Conservation (phyloP, 331 rosid genomes). For the Rhamnella rubrinervis region DNA sequence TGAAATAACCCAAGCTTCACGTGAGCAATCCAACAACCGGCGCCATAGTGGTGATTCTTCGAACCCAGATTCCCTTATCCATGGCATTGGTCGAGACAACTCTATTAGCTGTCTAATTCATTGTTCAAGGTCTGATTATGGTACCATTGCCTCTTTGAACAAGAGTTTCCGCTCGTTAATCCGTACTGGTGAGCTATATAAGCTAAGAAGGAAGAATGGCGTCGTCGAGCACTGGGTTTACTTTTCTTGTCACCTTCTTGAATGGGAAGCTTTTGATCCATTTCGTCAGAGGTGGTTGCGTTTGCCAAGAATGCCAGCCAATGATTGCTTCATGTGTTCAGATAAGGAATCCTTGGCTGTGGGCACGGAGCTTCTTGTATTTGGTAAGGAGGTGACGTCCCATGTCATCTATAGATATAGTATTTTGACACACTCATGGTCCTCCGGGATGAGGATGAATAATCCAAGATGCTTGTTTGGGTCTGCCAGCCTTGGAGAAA, state of each 20-base stretch:
- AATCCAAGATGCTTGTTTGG: constrained; percentile 92
- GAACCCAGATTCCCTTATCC: constrained; percentile 42
- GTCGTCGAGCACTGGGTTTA: constrained; percentile 90
- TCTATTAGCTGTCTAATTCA: constrained; percentile 70
- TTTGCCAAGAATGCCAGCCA: constrained; percentile 82
- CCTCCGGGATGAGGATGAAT: constrained; percentile 76
- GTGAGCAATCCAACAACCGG: constrained; percentile 31
- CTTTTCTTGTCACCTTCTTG: constrained; percentile 73
- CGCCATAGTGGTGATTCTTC: constrained; percentile 33
- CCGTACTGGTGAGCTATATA: constrained; percentile 74
- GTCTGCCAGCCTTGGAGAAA: constrained; percentile 86
- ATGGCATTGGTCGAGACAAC: constrained; percentile 68
- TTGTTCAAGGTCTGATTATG: constrained; percentile 86
- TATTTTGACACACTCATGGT: constrained; percentile 84
- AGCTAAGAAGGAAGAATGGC: constrained; percentile 64
- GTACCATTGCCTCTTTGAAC: constrained; percentile 65
- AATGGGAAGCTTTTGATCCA: constrained; percentile 97
- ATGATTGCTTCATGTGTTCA: constrained; percentile 83
- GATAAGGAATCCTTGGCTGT: constrained; percentile 95
- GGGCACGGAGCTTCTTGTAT: constrained; percentile 93
- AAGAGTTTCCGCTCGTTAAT: constrained; percentile 61
- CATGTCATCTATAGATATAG: constrained; percentile 80
- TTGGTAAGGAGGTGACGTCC: constrained; percentile 69
- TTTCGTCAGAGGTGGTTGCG: constrained; percentile 71
- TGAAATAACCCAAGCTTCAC: constrained; percentile 28